Percentiles rank a stretch among this genome's conserved stretches.
Conservation (phyloP, 208 protist genomes). For the Acanthamoeba sp. region DNA sequence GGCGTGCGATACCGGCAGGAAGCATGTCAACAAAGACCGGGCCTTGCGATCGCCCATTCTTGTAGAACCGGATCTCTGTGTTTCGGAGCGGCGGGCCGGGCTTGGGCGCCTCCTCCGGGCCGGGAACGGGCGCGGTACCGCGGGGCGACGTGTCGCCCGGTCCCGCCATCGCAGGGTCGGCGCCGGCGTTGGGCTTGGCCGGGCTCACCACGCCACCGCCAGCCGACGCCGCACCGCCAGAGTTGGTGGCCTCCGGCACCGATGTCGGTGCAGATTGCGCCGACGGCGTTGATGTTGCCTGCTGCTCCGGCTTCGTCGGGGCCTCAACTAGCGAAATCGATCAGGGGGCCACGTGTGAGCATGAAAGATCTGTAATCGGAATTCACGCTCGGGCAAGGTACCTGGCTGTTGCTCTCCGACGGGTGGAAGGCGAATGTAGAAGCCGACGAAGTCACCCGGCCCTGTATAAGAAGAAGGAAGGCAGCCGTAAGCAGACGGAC, state of each 20-base stretch:
- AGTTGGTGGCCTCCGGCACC: neutral
- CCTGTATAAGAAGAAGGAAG: too few relatives aligned
- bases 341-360: too few relatives aligned
- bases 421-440: constrained; percentile 79
- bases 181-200: neutral
- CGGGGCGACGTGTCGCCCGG: constrained; percentile 42
- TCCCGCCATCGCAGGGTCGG: neutral
- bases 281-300: neutral
- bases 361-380: too few relatives aligned
- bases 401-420: neutral
- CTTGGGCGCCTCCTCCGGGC: neutral
- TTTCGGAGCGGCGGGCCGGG: neutral
- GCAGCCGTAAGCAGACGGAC: too few relatives aligned
- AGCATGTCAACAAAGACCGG: constrained; percentile 75
- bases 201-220: neutral
- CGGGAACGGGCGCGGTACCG: neutral
- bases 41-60: constrained; percentile 77
- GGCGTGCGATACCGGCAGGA: neutral
- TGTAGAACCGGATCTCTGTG: constrained; percentile 79
- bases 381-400: too few relatives aligned
- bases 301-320: neutral
- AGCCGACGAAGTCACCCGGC: constrained; percentile 76
- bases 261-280: neutral
- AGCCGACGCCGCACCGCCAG: neutral
- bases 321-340: too few relatives aligned